These are phyloP conservation scores for Amylocarpus encephaloides DNA, from an alignment of 2,329 filamentous ascomycete species.

Conservation along the genomic window DNA sequence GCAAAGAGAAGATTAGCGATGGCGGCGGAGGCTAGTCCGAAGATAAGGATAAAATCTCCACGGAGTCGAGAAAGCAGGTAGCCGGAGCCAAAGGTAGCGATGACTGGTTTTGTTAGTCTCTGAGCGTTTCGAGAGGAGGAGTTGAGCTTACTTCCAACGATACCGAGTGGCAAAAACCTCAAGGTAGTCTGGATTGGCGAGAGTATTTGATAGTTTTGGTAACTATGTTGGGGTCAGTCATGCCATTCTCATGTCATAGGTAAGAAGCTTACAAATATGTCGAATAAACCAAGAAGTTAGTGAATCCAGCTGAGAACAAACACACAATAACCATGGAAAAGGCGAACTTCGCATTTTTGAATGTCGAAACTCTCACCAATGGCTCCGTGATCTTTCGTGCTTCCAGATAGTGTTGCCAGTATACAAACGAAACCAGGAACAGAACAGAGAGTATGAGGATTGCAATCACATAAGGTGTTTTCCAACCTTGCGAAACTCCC, in stretches of 20 bases:
- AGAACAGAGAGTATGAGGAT: slow-evolving; percentile 49
- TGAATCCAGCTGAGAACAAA: slow-evolving; percentile 62
- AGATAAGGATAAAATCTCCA: slow-evolving; percentile 49
- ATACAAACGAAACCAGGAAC: slow-evolving; percentile 33
- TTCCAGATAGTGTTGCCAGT: slow-evolving; percentile 49
- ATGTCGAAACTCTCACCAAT: slow-evolving; percentile 62
- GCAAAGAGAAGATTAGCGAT: slow-evolving; percentile 56
- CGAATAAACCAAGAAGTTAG: slow-evolving; percentile 59
- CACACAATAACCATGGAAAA: slow-evolving; percentile 60
- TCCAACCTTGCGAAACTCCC: slow-evolving; percentile 64
- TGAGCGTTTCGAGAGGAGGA: no score
- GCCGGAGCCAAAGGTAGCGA: slow-evolving; percentile 18
- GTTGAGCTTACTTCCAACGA: slow-evolving; percentile 39
- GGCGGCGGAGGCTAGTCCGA: slow-evolving; percentile 36
- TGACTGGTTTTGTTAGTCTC: slow-evolving; percentile 11
- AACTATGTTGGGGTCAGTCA: slow-evolving; percentile 34
- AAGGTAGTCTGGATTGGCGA: slow-evolving; percentile 60
- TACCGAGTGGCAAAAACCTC: slow-evolving; percentile 61
- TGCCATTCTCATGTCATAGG: neutral
- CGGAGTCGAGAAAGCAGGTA: slow-evolving; percentile 22
- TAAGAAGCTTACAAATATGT: slow-evolving; percentile 47
- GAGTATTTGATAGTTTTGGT: slow-evolving; percentile 59
- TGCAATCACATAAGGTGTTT: slow-evolving; percentile 48
- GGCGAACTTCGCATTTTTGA: slow-evolving; percentile 52
- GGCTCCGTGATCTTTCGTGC: slow-evolving; percentile 44